A percentile compares a stretch with the other conserved stretches of the same genome.
phyloP scores from a whole-genome alignment of 1,284 basidiomycete genomes.

The Entoloma clypeatum region DNA sequence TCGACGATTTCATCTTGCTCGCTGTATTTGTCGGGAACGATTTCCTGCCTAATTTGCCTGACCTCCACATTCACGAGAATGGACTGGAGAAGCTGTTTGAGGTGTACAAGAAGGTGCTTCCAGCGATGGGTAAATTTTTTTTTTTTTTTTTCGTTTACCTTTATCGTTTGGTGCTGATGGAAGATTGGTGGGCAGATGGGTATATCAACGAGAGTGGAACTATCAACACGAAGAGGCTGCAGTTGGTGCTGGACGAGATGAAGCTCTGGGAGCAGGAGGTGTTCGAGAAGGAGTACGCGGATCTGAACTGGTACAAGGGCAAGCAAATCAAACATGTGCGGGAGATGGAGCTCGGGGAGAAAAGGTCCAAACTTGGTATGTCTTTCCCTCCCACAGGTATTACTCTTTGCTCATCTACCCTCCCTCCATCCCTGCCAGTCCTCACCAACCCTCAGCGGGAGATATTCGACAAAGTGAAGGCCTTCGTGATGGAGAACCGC shows the following conservation, averaged over 20 bases:
- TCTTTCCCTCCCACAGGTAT: not conserved
- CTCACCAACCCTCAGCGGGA: conserved; percentile 70
- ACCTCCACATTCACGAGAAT: conserved; percentile 97
- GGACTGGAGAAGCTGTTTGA: conserved; percentile 90
- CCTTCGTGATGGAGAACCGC: conserved; percentile 63
- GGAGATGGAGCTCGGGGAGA: conserved; percentile 50
- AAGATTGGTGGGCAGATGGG: conserved; percentile 53
- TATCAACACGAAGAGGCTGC: conserved; percentile 79
- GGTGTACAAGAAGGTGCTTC: conserved; percentile 91
- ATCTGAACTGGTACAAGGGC: conserved; percentile 87
- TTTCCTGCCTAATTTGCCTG: conserved; percentile 94
- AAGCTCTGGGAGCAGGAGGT: conserved; percentile 82
- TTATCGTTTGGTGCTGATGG: too few species aligned
- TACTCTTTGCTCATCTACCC: not conserved
- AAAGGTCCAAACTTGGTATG: conserved; percentile 50
- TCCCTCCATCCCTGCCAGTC: conserved; percentile 45
- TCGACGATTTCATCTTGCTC: conserved; percentile 97
- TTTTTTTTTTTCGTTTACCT: not conserved
- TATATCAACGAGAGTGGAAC: conserved; percentile 91
- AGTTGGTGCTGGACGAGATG: conserved; percentile 88
- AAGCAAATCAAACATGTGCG: conserved; percentile 76
- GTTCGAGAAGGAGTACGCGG: conserved; percentile 88
- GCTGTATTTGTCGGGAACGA: conserved; percentile 98
- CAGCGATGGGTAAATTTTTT: conserved; percentile 62
- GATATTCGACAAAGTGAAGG: conserved; percentile 74